Evolutionary conservation across 352 stramenopile genomes (phyloP), one percentile per base, ranked within the genome.

Genomic region (Aphanomyces cochlioides): DNA sequence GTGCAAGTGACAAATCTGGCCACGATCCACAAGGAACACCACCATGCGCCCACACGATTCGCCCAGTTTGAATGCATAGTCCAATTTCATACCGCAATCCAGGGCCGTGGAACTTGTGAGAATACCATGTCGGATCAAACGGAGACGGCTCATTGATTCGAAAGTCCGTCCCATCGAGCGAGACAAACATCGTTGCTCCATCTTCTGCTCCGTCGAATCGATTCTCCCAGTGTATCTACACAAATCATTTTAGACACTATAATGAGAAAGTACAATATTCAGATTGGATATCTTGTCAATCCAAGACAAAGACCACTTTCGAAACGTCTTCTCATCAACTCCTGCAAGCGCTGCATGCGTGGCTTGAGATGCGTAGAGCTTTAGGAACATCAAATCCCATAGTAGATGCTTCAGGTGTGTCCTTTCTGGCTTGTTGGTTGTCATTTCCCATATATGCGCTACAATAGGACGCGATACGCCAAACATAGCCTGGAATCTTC

Each of bases 301-400:
- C 45, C 45, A 53, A 53, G 13, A 53, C 45, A 1, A 53, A 53
- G 45, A 1, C 45, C 45, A 53, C 45, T 53, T 53, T 19, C 45
- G 1, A 19, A 53, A 53, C 1, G 45, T 53, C 45, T 53, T 53
- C n/a, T 53, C 45, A 53, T 53, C 45, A 19, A 53, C 45, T 53
- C 1, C 13, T 53, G 45, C 45, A 1, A 53, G 13, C 13, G n/a
- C n/a, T 53, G 45, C 45, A 19, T 15, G 45, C 45, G 45, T 53
- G 13, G 45, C n/a, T 53, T 53, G 1, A 2, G 45, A 1, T 53
- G 45, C 2, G 2, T 53, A 53, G 13, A 53, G 45, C 45, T 53
- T 53, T 53, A 53, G 45, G 45, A 53, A 53, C 45, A 53, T 53
- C 45, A 53, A 53, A n/a, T 1, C 45, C 45, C 45, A 53, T 19